These are phyloP conservation scores for Hypoxylon intermedium DNA, from an alignment of 495 filamentous ascomycete species.

Conservation along the genomic window DNA sequence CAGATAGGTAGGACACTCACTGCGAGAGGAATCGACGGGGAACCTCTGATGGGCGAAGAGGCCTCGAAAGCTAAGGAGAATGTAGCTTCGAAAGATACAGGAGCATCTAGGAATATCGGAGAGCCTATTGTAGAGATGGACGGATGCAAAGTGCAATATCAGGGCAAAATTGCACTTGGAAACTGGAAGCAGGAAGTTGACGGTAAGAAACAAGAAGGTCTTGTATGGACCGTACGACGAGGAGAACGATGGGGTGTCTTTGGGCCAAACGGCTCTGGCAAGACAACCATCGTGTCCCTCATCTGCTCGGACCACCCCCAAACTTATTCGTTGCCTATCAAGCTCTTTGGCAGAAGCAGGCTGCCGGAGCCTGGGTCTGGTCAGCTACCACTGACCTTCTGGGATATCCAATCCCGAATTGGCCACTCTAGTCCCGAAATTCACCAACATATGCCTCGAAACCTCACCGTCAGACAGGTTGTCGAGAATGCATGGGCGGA, in stretches of 20 bases:
- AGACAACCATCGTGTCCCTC: slow-evolving; percentile 90
- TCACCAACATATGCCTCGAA: slow-evolving; percentile 86
- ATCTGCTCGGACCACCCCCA: slow-evolving; percentile 96
- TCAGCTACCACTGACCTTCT: slow-evolving; percentile 79
- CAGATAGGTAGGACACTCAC: slow-evolving; percentile 60
- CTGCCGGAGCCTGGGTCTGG: slow-evolving; percentile 72
- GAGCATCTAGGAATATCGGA: slow-evolving; percentile 35
- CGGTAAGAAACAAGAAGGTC: slow-evolving; percentile 58
- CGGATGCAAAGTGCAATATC: slow-evolving; percentile 80
- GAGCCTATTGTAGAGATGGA: slow-evolving; percentile 86
- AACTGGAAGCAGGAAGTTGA: slow-evolving; percentile 71
- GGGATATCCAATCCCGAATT: slow-evolving; percentile 87
- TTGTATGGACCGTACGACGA: slow-evolving; percentile 82
- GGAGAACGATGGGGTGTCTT: slow-evolving; percentile 92
- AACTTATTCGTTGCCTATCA: slow-evolving; percentile 86
- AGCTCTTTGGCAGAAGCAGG: slow-evolving; percentile 80
- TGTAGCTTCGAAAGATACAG: background rate
- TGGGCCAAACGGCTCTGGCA: slow-evolving; percentile 88
- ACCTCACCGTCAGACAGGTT: slow-evolving; percentile 74
- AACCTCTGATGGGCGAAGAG: slow-evolving; percentile 41
- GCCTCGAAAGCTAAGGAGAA: slow-evolving; percentile 8
- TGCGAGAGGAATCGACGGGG: slow-evolving; percentile 50
- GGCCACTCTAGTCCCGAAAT: slow-evolving; percentile 94
- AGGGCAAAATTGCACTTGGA: slow-evolving; percentile 75
- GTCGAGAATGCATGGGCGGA: slow-evolving; percentile 89